Percentiles rank a stretch among this genome's conserved stretches.
Conservation (phyloP, 257 asterid genomes). For the Solanum commersonii region DNA sequence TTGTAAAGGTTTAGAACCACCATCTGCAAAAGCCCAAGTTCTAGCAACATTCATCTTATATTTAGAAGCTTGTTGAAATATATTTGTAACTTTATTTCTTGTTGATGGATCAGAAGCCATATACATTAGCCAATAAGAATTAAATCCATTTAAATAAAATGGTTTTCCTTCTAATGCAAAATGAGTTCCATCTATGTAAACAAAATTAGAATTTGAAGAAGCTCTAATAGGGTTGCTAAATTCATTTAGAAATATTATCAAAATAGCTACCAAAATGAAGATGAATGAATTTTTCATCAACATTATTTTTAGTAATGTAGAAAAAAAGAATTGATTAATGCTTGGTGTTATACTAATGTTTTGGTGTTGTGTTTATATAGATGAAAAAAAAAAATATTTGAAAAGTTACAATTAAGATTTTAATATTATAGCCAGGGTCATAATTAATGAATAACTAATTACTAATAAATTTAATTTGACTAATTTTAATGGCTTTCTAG, state of each 20-base stretch:
- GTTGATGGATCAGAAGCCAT: constrained; percentile 19
- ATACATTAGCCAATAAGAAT: constrained; percentile 31
- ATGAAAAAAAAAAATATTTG: background rate
- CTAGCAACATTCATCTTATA: constrained; percentile 21
- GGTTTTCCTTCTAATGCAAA: constrained; percentile 11
- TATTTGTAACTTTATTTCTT: constrained; percentile 2
- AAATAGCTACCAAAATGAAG: background rate
- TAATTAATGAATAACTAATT: background rate
- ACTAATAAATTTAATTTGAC: background rate
- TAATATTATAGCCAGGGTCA: background rate
- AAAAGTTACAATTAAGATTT: background rate
- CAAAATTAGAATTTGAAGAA: background rate
- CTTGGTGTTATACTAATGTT: background rate
- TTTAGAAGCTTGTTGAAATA: constrained; percentile 15
- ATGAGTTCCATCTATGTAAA: constrained; percentile 9
- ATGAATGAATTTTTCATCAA: background rate
- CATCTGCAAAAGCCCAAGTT: constrained; percentile 26
- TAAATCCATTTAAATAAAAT: constrained; percentile 19
- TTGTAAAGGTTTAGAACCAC: constrained; percentile 15
- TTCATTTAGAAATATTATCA: background rate
- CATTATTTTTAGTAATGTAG: background rate
- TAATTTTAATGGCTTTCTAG: background rate
- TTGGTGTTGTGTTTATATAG: background rate
- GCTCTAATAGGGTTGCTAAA: background rate
- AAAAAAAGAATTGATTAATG: background rate